Evolutionary conservation across 768 basidiomycete genomes (phyloP).

Genomic region (Strobilomyces confusus): DNA sequence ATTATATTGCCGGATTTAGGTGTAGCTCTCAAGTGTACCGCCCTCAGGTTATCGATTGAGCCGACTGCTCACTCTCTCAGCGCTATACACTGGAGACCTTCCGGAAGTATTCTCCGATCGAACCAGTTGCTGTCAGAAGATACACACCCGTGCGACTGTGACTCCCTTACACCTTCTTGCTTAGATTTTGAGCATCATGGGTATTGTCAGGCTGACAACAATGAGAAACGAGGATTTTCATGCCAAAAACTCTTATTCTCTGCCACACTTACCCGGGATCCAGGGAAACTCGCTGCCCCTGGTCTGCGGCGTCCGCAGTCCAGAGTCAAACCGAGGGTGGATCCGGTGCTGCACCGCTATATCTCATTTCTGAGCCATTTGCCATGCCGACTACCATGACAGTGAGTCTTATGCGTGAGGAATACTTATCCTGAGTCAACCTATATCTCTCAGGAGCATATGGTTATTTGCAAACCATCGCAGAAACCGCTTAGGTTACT

Average conservation of each 20-base stretch:
- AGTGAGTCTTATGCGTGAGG: slow-evolving; percentile 38
- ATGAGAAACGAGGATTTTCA: slow-evolving; percentile 55
- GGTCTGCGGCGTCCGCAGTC: slow-evolving; percentile 73
- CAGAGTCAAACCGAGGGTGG: slow-evolving; percentile 43
- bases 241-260: slow-evolving; percentile 97
- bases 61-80: slow-evolving; percentile 92
- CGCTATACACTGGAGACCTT: slow-evolving; percentile 53
- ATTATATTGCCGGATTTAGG: slow-evolving; percentile 4
- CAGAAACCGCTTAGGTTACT: slow-evolving; percentile 89
- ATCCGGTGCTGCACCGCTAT: slow-evolving; percentile 39
- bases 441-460: slow-evolving; percentile 61
- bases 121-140: slow-evolving; percentile 5
- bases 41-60: slow-evolving; percentile 89
- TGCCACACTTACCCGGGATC: slow-evolving; percentile 91
- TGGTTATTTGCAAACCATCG: slow-evolving; percentile 73
- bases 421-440: neutral
- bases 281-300: slow-evolving; percentile 84
- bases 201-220: slow-evolving; percentile 44
- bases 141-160: slow-evolving; percentile 1
- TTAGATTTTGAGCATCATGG: slow-evolving; percentile 24
- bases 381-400: slow-evolving; percentile 75
- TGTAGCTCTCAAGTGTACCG: neutral
- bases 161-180: slow-evolving; percentile 63
- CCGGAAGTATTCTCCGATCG: neutral
- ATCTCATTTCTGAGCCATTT: slow-evolving; percentile 69